Conservation (phyloP, 352 stramenopile genomes). For the Pythium sukuiense region DNA sequence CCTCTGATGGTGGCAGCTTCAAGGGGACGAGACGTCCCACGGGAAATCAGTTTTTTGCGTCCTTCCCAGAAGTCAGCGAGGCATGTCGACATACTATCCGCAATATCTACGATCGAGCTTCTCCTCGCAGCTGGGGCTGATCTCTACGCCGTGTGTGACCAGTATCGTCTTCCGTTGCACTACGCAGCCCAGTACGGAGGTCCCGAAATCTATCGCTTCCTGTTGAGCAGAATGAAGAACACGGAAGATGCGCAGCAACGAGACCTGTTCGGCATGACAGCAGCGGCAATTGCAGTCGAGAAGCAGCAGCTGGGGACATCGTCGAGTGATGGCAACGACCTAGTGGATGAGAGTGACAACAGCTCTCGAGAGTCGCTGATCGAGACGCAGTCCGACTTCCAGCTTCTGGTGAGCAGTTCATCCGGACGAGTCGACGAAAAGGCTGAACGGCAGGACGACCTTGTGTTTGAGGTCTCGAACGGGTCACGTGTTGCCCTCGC, state of each 20-base stretch:
- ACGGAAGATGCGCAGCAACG: slow-evolving; percentile 41
- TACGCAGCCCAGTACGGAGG: slow-evolving; percentile 71
- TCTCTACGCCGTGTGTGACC: slow-evolving; percentile 56
- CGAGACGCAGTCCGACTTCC: slow-evolving; percentile 28
- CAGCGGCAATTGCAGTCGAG: slow-evolving; percentile 43
- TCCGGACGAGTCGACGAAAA: slow-evolving; percentile 33
- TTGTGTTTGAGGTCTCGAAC: slow-evolving; percentile 39
- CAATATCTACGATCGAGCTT: slow-evolving; percentile 73
- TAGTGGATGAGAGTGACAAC: slow-evolving; percentile 31
- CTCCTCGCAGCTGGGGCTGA: slow-evolving; percentile 68
- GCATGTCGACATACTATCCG: slow-evolving; percentile 48
- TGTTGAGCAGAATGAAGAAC: slow-evolving; percentile 51
- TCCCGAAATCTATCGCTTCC: slow-evolving; percentile 52
- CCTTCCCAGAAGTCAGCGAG: slow-evolving; percentile 23
- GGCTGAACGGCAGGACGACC: slow-evolving; percentile 34
- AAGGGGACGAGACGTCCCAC: neutral
- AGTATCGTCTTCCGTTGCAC: slow-evolving; percentile 73
- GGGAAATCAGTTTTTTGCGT: slow-evolving; percentile 8
- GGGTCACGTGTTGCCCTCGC: slow-evolving; percentile 63
- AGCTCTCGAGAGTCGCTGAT: slow-evolving; percentile 30
- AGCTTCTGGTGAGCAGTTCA: slow-evolving; percentile 16
- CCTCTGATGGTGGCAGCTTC: slow-evolving; percentile 83
- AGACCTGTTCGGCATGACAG: slow-evolving; percentile 75
- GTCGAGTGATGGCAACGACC: slow-evolving; percentile 15
- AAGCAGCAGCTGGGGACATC: slow-evolving; percentile 12